Conservation (phyloP, 495 filamentous ascomycete species). For the Neurospora sp. region DNA sequence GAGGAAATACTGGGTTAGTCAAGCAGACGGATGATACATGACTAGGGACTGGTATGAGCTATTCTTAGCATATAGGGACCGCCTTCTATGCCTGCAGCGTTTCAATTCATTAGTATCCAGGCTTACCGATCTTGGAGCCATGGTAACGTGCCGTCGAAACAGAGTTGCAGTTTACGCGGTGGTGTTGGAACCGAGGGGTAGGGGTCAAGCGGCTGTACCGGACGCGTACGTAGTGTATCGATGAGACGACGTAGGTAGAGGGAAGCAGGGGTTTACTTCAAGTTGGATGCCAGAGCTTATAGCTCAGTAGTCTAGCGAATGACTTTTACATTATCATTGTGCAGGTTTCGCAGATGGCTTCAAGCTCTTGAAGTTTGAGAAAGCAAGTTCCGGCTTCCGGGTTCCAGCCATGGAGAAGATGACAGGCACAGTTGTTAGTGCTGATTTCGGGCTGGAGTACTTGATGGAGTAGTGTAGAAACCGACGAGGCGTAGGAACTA, state of each 20-base stretch:
- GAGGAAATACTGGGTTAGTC: constrained; percentile 6
- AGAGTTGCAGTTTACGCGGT: constrained; percentile 22
- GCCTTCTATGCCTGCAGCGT: constrained; percentile 28
- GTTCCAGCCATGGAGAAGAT: neutral
- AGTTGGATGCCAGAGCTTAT: neutral
- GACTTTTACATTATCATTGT: neutral
- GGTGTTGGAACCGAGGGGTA: neutral
- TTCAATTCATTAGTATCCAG: constrained; percentile 27
- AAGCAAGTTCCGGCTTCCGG: neutral
- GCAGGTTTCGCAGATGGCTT: neutral
- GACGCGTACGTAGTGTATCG: neutral
- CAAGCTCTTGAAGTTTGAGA: neutral
- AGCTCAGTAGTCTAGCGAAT: neutral
- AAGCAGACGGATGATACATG: constrained; percentile 18
- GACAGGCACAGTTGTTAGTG: neutral
- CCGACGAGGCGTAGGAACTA: neutral
- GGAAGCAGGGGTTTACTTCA: neutral
- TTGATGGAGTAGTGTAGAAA: neutral
- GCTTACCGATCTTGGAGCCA: constrained; percentile 30
- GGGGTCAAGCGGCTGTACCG: constrained; percentile 5
- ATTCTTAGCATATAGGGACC: constrained; percentile 32
- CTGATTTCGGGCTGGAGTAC: neutral
- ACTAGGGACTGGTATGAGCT: constrained; percentile 17
- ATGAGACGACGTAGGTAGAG: neutral
- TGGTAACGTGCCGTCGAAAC: constrained; percentile 30